phyloP scores from a whole-genome alignment of 2,329 filamentous ascomycete species.

The Macrophomina pseudophaseolina region DNA sequence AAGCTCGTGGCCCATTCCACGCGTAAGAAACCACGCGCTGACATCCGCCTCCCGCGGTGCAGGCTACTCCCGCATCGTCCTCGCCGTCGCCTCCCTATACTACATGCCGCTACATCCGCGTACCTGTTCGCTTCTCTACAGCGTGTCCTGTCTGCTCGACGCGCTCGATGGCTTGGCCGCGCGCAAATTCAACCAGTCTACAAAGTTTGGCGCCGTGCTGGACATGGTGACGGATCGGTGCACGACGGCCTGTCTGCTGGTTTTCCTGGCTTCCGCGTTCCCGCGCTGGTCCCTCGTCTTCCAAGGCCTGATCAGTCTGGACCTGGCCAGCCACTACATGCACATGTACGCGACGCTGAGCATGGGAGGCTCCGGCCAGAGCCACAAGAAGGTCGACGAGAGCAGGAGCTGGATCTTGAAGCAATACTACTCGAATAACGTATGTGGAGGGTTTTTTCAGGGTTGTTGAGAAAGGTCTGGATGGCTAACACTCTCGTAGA shows the following conservation, averaged over 20 bases:
- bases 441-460: slow-evolving; percentile 51
- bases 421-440: slow-evolving; percentile 97
- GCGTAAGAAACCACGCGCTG: neutral
- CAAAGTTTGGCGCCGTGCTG: slow-evolving; percentile 92
- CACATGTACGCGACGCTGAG: slow-evolving; percentile 97
- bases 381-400: slow-evolving; percentile 94
- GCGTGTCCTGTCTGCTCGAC: slow-evolving; percentile 91
- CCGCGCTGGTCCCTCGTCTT: slow-evolving; percentile 93
- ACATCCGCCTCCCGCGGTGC: neutral
- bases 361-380: slow-evolving; percentile 77
- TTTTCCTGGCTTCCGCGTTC: slow-evolving; percentile 93
- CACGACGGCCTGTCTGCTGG: slow-evolving; percentile 91
- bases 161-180: slow-evolving; percentile 95
- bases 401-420: slow-evolving; percentile 88
- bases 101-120: slow-evolving; percentile 99
- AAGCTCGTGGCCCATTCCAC: slow-evolving; percentile 28
- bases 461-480: neutral
- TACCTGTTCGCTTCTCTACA: slow-evolving; percentile 90
- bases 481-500: slow-evolving; percentile 56
- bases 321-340: slow-evolving; percentile 96
- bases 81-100: slow-evolving; percentile 87
- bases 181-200: slow-evolving; percentile 84
- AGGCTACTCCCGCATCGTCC: slow-evolving; percentile 58
- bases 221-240: slow-evolving; percentile 99
- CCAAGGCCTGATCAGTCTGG: slow-evolving; percentile 88